Percentiles rank a stretch among this genome's conserved stretches.
phyloP scores from a whole-genome alignment of 306 rosid species.

The Castanopsis chinensis region DNA sequence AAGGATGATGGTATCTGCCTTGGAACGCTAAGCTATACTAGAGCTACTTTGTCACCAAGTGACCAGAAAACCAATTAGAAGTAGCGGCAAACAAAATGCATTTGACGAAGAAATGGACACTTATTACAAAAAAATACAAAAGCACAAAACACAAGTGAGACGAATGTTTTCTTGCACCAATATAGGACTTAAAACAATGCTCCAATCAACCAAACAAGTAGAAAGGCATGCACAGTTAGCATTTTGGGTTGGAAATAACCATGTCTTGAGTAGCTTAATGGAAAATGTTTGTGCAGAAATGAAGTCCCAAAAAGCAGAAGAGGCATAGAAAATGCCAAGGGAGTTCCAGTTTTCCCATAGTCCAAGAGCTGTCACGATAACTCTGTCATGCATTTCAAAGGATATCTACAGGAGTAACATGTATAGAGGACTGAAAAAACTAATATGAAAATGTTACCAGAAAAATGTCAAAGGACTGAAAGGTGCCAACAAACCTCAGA shows the following conservation, averaged over 20 bases:
- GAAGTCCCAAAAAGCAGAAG: neutral
- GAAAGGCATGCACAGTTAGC: conserved; percentile 2
- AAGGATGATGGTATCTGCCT: neutral
- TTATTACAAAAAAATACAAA: neutral
- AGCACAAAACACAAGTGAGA: conserved; percentile 11
- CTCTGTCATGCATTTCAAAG: neutral
- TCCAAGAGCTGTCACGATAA: neutral
- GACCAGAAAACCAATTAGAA: neutral
- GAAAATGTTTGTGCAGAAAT: conserved; percentile 4
- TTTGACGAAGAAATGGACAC: neutral
- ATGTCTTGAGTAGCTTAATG: conserved; percentile 12
- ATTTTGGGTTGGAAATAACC: conserved; percentile 11
- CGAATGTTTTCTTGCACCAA: neutral
- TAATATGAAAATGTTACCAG: neutral
- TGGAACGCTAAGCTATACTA: neutral
- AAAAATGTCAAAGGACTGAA: conserved; percentile 12
- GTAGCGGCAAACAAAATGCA: neutral
- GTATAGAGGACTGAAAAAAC: neutral
- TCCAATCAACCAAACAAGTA: neutral
- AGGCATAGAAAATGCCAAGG: neutral
- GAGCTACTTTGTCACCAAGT: neutral
- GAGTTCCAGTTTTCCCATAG: neutral
- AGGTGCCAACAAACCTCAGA: conserved; percentile 55
- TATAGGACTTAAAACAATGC: conserved; percentile 10
- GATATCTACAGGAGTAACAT: neutral